phyloP scores from a whole-genome alignment of 768 basidiomycete genomes.

The Mrakia gelida region DNA sequence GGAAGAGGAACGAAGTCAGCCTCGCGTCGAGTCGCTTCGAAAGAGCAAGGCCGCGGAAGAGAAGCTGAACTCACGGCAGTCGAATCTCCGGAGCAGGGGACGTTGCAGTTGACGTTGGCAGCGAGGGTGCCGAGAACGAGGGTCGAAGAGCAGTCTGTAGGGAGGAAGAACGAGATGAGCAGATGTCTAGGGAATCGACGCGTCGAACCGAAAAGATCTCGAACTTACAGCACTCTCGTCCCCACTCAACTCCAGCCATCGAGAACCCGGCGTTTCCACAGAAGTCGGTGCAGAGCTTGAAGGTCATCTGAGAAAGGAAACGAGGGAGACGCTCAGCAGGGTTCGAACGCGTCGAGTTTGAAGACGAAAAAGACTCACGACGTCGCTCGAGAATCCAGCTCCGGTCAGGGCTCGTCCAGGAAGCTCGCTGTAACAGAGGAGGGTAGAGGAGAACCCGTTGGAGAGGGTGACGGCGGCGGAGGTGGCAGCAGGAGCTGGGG shows the following conservation, averaged over 20 bases:
- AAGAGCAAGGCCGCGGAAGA: too few relatives aligned
- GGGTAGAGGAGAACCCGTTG: neutral
- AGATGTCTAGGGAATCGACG: neutral
- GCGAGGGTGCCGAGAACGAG: slow-evolving; percentile 20
- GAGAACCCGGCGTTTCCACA: slow-evolving; percentile 15
- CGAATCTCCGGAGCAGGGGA: slow-evolving; percentile 16
- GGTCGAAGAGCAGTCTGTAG: slow-evolving; percentile 34
- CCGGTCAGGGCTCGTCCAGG: slow-evolving; percentile 21
- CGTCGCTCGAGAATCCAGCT: neutral
- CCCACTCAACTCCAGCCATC: slow-evolving; percentile 21
- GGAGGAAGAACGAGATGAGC: neutral
- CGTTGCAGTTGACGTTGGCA: slow-evolving; percentile 15
- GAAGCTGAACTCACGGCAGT: neutral
- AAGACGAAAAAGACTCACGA: neutral
- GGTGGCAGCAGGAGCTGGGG: neutral
- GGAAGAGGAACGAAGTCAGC: too few relatives aligned
- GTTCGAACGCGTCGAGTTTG: neutral
- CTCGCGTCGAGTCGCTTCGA: too few relatives aligned
- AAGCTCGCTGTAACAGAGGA: slow-evolving; percentile 16
- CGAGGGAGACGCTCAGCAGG: neutral
- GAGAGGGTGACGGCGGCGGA: neutral
- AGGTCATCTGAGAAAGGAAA: slow-evolving; percentile 10
- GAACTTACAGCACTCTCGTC: slow-evolving; percentile 13
- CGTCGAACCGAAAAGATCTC: too few relatives aligned
- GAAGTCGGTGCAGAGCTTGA: slow-evolving; percentile 20